Base-by-base conservation (phyloP, 805 yeast genomes). In the Pichia cabralensis region DNA sequence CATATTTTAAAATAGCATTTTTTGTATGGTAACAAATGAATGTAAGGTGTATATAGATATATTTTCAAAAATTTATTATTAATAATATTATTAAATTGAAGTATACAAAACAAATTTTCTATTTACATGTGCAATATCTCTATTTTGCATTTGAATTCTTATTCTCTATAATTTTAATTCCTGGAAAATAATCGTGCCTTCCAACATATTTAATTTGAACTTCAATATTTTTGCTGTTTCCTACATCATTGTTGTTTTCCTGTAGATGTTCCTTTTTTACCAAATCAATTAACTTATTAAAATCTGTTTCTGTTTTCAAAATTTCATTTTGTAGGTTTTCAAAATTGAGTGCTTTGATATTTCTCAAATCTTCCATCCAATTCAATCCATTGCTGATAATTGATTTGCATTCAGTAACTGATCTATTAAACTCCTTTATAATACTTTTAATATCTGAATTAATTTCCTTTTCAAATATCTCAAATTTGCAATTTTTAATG, bases 171-270 rank as follows among this genome's bases (percentile, higher is more conserved):
- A 25, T 11, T 26, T 53, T 52, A 15, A 62, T 33, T 18, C 59
- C 45, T 1, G 77, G 76, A 56, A 69, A 72, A 46, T 62, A 69
- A 35, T 61, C 52, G 46, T 70, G 75, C 44, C 56, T 63, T 7
- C 57, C 56, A 10, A 56, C 50, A 10, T 50, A 52, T 28, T 52
- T 52, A 19, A 63, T 41, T 6, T 34, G 41, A 6, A 61, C 45
- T 14, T 31, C 39, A 8, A 51, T 37, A 6, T 33, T 1, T 1
- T 23, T 26, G n/a, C 36, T 17, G 0, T 30, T 34, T 12, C 24
- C 23, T 12, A 14, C 15, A 28, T 19, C 11, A 8, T 21, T 14
- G 15, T 19, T 21, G 13, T n/a, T n/a, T n/a, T n/a, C n/a, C n/a
- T n/a, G n/a, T n/a, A n/a, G n/a, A n/a, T n/a, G n/a, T n/a, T n/a